Evolutionary conservation across 306 rosid species (phyloP).

Genomic region (Biancaea sappan): DNA sequence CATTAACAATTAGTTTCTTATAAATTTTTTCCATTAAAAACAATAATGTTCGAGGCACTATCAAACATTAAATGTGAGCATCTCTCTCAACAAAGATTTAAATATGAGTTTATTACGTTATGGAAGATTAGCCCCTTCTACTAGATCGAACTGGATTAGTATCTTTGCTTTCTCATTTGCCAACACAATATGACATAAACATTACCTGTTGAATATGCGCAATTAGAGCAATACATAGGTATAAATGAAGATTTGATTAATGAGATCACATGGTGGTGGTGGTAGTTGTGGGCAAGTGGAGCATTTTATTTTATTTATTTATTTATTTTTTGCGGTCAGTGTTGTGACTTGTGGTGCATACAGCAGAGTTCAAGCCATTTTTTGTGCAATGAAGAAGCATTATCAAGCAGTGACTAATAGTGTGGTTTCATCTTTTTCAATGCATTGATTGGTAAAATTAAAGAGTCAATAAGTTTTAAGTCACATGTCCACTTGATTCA

Average conservation of each 20-base stretch:
- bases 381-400: not conserved
- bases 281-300: not conserved
- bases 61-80: no score
- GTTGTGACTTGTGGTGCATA: not conserved
- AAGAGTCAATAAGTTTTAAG: not conserved
- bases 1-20: no score
- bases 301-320: not conserved
- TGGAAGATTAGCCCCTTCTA: no score
- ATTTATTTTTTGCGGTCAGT: not conserved
- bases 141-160: no score
- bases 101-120: no score
- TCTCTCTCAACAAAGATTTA: no score
- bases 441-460: not conserved
- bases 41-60: no score
- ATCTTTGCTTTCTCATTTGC: not conserved
- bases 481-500: no score
- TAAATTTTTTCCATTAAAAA: no score
- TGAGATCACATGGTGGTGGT: not conserved
- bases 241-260: not conserved
- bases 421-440: not conserved
- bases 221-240: not conserved
- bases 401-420: not conserved
- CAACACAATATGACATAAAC: not conserved
- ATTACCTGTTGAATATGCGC: not conserved
- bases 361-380: not conserved